phyloP scores from a whole-genome alignment of 352 stramenopile species.

The Thalassiosira allenii region DNA sequence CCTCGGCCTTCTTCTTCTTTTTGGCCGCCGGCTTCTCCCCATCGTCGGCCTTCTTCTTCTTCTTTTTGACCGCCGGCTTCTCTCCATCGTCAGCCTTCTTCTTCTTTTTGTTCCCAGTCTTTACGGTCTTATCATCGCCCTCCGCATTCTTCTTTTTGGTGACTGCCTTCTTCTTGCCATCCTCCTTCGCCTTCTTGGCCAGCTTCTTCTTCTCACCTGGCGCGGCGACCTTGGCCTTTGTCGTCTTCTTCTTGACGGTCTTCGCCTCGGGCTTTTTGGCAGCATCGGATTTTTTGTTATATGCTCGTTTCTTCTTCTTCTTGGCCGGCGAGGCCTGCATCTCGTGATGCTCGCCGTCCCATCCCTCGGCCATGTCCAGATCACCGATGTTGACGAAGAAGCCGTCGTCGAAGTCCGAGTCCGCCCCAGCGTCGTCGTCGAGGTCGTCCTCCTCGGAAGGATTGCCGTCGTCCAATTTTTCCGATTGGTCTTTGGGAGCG shows the following conservation, averaged over 20 bases:
- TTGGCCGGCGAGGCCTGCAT: slow-evolving; percentile 7
- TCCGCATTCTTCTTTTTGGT: slow-evolving; percentile 13
- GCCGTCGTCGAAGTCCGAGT: slow-evolving; percentile 69
- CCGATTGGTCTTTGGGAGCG: slow-evolving; percentile 16
- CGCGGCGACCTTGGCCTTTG: slow-evolving; percentile 7
- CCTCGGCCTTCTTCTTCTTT: slow-evolving; percentile 1
- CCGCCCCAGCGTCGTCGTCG: background rate
- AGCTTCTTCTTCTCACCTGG: slow-evolving; percentile 10
- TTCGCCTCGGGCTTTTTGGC: slow-evolving; percentile 62
- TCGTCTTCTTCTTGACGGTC: slow-evolving; percentile 21
- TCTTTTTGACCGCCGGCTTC: background rate
- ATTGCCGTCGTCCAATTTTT: background rate
- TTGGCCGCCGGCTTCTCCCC: background rate
- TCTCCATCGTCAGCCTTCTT: slow-evolving; percentile 22
- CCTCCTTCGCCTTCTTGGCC: background rate
- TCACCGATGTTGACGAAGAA: slow-evolving; percentile 87
- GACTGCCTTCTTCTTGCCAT: slow-evolving; percentile 1
- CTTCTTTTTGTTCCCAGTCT: slow-evolving; percentile 8
- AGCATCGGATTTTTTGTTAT: too few relatives aligned
- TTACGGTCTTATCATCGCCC: slow-evolving; percentile 7
- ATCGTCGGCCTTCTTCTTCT: background rate
- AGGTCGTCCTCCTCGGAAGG: background rate
- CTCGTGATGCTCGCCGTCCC: slow-evolving; percentile 39
- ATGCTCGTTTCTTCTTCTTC: slow-evolving; percentile 38
- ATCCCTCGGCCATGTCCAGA: slow-evolving; percentile 78